Evolutionary conservation across 257 asterid genomes (phyloP), one percentile per base, ranked within the genome.

Genomic region (Nicotiana undulata): DNA sequence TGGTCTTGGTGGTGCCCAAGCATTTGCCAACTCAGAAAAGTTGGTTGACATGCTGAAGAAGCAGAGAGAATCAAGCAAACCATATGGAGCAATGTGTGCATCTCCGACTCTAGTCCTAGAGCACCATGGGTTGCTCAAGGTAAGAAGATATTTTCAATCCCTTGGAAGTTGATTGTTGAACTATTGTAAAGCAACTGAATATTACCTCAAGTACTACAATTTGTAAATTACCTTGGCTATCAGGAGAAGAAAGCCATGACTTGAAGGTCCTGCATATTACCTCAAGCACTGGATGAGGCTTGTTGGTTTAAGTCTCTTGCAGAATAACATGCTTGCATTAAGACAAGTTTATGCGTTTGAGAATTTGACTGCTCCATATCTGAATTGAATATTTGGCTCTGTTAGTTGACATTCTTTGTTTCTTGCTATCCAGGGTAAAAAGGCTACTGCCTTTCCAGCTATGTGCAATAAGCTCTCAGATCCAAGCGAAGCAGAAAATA

Each of bases 1-100:
- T 16, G 99, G 99, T 82, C 92, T 93, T 63, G 97, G 97, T 76
- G 99, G 99, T 78, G 98, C 99, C 20, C 89, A 95, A 88, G 90
- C 97, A 76, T 95, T 93, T 87, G 86, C 97, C 40, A 83, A 87
- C 24, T 92, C 99, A 28, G 96, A 87, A 80, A 90, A 91, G 88
- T 87, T 95, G 26, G 92, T 92, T 51, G 82, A 90, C 80, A 80
- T 89, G 86, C 85, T 95, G 91, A 93, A 95, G 90, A 89, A 92
- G 86, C 99, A 92, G 81, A 88, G 85, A 52, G 97, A 89, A 77
- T 85, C 95, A 34, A 87, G 87, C 77, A 93, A 86, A 83, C 86
- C 91, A 2, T 86, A 93, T 68, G 99, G 97, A 83, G 98, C 97
- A 77, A 92, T 95, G 44, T 93, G 99, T 86, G 99, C 99, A 29